phyloP scores from a whole-genome alignment of 768 basidiomycete genomes.

The Tulasnella sp. region DNA sequence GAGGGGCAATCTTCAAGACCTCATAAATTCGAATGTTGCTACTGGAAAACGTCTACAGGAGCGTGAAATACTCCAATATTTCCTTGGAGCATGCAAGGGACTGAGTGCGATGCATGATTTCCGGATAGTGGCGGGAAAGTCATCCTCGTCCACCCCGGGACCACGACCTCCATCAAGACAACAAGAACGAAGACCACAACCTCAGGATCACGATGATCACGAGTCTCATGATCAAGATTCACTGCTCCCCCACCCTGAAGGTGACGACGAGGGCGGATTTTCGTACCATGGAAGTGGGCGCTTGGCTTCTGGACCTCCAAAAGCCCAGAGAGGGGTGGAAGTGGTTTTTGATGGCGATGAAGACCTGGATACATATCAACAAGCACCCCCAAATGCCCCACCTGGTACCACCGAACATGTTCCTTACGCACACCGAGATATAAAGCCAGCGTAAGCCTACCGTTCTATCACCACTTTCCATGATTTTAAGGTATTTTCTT shows the following conservation, averaged over 20 bases:
- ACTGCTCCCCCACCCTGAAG: constrained; percentile 62
- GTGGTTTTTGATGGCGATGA: constrained; percentile 73
- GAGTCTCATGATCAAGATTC: constrained; percentile 45
- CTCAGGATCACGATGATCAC: constrained; percentile 19
- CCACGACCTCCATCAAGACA: constrained; percentile 11
- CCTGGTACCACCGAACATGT: constrained; percentile 42
- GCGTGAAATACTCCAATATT: constrained; percentile 73
- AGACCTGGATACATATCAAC: constrained; percentile 34
- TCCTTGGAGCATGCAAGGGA: constrained; percentile 89
- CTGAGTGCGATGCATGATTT: constrained; percentile 91
- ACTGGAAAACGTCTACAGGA: constrained; percentile 77
- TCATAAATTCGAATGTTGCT: constrained; percentile 74
- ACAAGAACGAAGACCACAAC: constrained; percentile 1
- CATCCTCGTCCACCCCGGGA: constrained; percentile 19
- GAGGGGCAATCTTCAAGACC: constrained; percentile 91
- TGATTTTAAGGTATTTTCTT: not conserved
- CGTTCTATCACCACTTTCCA: not conserved
- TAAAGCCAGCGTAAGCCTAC: constrained; percentile 80
- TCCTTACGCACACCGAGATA: constrained; percentile 91
- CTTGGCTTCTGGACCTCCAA: constrained; percentile 13
- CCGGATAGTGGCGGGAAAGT: constrained; percentile 24
- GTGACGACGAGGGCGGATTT: constrained; percentile 59
- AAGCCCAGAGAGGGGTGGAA: constrained; percentile 39
- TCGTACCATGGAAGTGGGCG: constrained; percentile 39
- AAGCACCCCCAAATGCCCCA: constrained; percentile 18